A percentile compares a stretch with the other conserved stretches of the same genome.
Evolutionary conservation across 768 basidiomycete genomes (phyloP).

Genomic region (Clathrus columnatus): DNA sequence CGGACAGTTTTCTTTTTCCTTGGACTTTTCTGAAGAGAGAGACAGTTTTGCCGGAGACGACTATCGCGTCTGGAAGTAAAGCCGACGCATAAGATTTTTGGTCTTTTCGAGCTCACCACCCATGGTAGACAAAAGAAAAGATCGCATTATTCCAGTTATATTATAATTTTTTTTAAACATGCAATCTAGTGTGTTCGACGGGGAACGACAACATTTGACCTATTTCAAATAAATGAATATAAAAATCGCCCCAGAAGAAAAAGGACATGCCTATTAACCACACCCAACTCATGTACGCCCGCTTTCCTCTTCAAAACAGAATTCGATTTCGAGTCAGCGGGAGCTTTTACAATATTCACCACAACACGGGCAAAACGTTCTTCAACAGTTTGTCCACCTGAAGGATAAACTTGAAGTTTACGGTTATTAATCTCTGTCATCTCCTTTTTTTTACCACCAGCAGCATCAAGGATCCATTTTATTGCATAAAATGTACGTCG

Average conservation of each 20-base stretch:
- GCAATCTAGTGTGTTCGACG: too few species aligned
- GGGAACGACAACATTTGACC: not conserved
- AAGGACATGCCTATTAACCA: constrained; percentile 61
- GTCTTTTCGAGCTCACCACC: too few species aligned
- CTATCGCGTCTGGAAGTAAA: constrained; percentile 14
- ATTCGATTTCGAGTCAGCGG: constrained; percentile 53
- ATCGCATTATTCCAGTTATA: too few species aligned
- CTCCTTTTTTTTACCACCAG: constrained; percentile 27
- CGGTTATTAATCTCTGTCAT: not conserved
- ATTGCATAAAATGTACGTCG: constrained; percentile 68
- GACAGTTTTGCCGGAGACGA: too few species aligned
- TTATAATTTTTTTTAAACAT: too few species aligned
- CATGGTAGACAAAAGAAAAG: too few species aligned
- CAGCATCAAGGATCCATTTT: constrained; percentile 59
- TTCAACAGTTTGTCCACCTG: constrained; percentile 48
- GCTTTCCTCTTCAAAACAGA: constrained; percentile 52
- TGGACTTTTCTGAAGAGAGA: too few species aligned
- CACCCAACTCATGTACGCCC: constrained; percentile 57
- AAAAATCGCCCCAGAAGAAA: not conserved
- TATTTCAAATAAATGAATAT: not conserved
- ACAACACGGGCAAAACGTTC: constrained; percentile 75
- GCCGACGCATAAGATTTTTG: too few species aligned
- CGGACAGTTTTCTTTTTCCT: too few species aligned
- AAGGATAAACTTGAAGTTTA: constrained; percentile 11
- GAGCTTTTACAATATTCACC: constrained; percentile 43